A percentile compares a stretch with the other conserved stretches of the same genome.
Evolutionary conservation across 495 filamentous ascomycete genomes (phyloP).

Genomic region (Daldinia vernicosa): DNA sequence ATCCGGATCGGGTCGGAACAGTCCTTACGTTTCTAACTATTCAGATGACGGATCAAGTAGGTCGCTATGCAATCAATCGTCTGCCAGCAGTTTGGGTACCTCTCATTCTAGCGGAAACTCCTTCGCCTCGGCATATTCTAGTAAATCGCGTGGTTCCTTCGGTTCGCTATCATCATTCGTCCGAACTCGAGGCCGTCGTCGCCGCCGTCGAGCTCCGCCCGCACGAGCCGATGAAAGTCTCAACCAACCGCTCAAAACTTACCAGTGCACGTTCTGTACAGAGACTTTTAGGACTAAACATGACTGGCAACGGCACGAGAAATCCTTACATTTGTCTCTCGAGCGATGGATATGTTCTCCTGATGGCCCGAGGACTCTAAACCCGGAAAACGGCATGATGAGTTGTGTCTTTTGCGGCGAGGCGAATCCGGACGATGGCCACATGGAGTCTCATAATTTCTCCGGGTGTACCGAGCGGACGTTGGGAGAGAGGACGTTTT

Average conservation of each 20-base stretch:
- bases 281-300: slow-evolving; percentile 84
- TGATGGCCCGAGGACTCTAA: slow-evolving; percentile 63
- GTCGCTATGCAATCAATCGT: slow-evolving; percentile 74
- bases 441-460: slow-evolving; percentile 77
- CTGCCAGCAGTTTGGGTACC: slow-evolving; percentile 75
- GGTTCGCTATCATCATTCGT: slow-evolving; percentile 68
- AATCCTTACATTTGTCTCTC: slow-evolving; percentile 77
- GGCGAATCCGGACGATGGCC: slow-evolving; percentile 64
- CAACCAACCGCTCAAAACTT: slow-evolving; percentile 61
- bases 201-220: slow-evolving; percentile 66
- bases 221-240: slow-evolving; percentile 42
- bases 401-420: slow-evolving; percentile 76
- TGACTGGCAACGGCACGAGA: slow-evolving; percentile 87
- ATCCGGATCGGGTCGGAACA: slow-evolving; percentile 56
- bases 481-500: slow-evolving; percentile 74
- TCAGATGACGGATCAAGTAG: slow-evolving; percentile 74
- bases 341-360: slow-evolving; percentile 85
- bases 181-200: slow-evolving; percentile 68
- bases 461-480: slow-evolving; percentile 72
- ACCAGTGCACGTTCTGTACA: slow-evolving; percentile 86
- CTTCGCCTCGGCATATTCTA: slow-evolving; percentile 77
- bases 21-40: slow-evolving; percentile 61
- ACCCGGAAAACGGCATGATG: slow-evolving; percentile 56
- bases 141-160: slow-evolving; percentile 71
- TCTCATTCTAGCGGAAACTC: slow-evolving; percentile 73